Percentiles rank a stretch among this genome's conserved stretches.
These are phyloP conservation scores for Rozella allomycis DNA, from an alignment of 371 early-diverging fungal genomes.

Conservation along the genomic window DNA sequence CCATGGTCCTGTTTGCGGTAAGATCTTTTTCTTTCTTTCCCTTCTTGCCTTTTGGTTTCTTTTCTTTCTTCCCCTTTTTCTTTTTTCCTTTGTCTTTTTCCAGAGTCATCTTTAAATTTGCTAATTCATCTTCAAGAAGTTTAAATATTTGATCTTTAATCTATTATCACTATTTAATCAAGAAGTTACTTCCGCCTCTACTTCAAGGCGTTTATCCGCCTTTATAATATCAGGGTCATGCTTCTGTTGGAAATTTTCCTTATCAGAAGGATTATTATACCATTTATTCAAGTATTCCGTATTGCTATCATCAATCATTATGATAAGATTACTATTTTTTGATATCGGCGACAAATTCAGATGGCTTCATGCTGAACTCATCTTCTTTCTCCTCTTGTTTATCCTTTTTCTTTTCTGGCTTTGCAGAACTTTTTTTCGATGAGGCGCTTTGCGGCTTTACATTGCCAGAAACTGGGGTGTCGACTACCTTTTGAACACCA, in stretches of 20 bases:
- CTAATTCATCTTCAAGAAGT: conserved; percentile 26
- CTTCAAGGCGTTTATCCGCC: conserved; percentile 22
- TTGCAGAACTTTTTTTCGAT: background rate
- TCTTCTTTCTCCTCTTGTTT: conserved; percentile 2
- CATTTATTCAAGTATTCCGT: conserved; percentile 7
- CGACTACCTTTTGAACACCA: background rate
- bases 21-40: conserved; percentile 37
- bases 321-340: background rate
- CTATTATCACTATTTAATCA: conserved; percentile 3
- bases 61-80: conserved; percentile 16
- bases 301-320: background rate
- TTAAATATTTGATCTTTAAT: conserved; percentile 27
- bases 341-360: background rate
- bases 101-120: conserved; percentile 27
- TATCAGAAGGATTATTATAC: conserved; percentile 22
- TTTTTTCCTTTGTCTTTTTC: conserved; percentile 24
- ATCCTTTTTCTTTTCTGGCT: background rate
- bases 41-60: conserved; percentile 20
- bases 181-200: conserved; percentile 19
- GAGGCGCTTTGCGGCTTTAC: background rate
- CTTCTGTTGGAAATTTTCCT: conserved; percentile 30
- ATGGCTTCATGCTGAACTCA: background rate
- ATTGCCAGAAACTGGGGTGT: background rate
- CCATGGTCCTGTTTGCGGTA: conserved; percentile 30
- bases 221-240: conserved; percentile 36